These are phyloP conservation scores for Colletotrichum sp. DNA, from an alignment of 2,329 filamentous ascomycete species.

Conservation along the genomic window DNA sequence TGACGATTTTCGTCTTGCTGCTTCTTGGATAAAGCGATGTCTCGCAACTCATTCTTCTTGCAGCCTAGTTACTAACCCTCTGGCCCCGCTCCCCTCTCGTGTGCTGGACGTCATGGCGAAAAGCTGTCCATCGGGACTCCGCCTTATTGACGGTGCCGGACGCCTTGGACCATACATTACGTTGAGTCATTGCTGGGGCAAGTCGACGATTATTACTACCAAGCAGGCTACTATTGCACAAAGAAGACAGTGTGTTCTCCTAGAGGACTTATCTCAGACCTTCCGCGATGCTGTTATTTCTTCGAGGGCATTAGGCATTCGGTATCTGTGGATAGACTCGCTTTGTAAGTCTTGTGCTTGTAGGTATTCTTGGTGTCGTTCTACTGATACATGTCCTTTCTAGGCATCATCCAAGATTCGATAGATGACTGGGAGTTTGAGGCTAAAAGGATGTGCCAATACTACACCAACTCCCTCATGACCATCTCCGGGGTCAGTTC, in stretches of 20 bases:
- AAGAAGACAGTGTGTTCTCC: accelerated
- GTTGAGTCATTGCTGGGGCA: background rate
- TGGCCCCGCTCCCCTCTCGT: too few species aligned
- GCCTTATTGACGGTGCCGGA: background rate
- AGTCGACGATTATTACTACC: accelerated
- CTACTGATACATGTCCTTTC: accelerated
- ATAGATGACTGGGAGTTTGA: background rate
- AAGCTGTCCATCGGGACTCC: accelerated
- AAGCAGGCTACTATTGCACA: accelerated
- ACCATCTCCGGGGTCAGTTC: accelerated
- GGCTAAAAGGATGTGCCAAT: background rate
- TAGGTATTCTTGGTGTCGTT: too few species aligned
- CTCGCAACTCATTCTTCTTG: too few species aligned
- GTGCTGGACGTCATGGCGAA: background rate
- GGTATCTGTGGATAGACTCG: background rate
- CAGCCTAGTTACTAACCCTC: too few species aligned
- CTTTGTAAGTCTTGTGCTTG: background rate
- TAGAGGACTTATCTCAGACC: background rate
- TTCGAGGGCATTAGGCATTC: accelerated
- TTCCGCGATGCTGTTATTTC: background rate
- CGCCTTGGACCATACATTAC: accelerated
- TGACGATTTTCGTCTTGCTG: too few species aligned
- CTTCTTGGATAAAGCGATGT: too few species aligned
- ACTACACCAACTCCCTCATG: background rate
- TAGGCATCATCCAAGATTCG: background rate